phyloP scores from a whole-genome alignment of 1,139 yeast species.

The Blastobotrys proliferans region DNA sequence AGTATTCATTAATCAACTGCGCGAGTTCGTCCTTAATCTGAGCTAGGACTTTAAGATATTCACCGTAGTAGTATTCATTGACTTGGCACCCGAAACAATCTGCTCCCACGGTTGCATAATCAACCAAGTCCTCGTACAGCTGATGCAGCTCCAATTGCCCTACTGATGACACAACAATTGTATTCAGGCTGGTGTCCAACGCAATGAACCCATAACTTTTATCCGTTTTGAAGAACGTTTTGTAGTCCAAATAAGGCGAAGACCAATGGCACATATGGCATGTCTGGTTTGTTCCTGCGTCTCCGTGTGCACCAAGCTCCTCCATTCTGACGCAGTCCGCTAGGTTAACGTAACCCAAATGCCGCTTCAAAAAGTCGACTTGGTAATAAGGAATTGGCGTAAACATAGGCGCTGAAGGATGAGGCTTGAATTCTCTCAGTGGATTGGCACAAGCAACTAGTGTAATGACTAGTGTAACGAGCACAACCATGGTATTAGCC shows the following conservation, averaged over 20 bases:
- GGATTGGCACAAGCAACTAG: too few species aligned
- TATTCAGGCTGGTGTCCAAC: conserved; percentile 2
- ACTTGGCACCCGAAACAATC: background rate
- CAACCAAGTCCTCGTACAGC: background rate
- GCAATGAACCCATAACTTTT: conserved; percentile 1
- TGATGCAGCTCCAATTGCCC: background rate
- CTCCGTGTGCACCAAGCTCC: too few species aligned
- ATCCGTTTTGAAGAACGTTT: background rate
- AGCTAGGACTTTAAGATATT: background rate
- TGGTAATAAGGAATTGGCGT: background rate
- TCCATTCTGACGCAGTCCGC: conserved; percentile 8
- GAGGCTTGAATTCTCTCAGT: conserved; percentile 2
- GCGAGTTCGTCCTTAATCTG: conserved; percentile 5
- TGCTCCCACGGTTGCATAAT: background rate
- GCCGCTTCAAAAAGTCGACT: conserved; percentile 1
- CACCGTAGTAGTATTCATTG: background rate
- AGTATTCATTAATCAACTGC: background rate
- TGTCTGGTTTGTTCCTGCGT: background rate
- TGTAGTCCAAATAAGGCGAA: background rate
- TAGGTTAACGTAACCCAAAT: conserved; percentile 6
- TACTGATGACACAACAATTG: conserved; percentile 2
- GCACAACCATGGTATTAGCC: too few species aligned
- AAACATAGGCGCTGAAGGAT: background rate
- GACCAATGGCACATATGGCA: conserved; percentile 5
- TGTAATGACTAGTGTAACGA: too few species aligned